Conservation (phyloP, 1,284 basidiomycete species). For the Cryptococcus neoformans region DNA sequence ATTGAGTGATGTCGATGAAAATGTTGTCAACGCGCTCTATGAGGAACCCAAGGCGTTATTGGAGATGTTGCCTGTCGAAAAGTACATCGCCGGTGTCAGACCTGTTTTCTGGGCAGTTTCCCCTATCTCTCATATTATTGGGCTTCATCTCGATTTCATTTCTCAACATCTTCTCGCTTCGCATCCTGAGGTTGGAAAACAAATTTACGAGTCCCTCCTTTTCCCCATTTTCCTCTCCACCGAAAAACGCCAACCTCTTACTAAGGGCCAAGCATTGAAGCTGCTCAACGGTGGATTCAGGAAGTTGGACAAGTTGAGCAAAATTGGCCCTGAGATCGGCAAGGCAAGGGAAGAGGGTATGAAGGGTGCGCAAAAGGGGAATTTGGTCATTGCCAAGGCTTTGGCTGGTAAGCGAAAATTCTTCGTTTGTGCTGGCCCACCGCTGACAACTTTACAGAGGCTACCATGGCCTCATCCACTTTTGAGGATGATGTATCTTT, state of each 20-base stretch:
- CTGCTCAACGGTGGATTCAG: constrained; percentile 12
- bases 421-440: background rate
- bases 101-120: constrained; percentile 50
- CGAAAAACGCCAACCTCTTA: constrained; percentile 63
- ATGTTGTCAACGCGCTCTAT: constrained; percentile 68
- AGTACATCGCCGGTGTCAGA: constrained; percentile 56
- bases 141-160: constrained; percentile 63
- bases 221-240: constrained; percentile 72
- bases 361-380: constrained; percentile 7
- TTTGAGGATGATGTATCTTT: constrained; percentile 60
- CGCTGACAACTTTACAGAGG: constrained; percentile 5
- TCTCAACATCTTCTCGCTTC: constrained; percentile 52
- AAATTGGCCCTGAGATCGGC: constrained; percentile 15
- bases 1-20: constrained; percentile 60
- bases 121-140: constrained; percentile 49
- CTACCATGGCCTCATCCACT: constrained; percentile 8
- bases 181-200: constrained; percentile 47
- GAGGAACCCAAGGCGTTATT: constrained; percentile 53
- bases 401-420: background rate
- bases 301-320: constrained; percentile 35
- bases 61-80: constrained; percentile 51
- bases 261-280: constrained; percentile 5
- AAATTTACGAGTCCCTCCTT: constrained; percentile 61
- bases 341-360: constrained; percentile 5
- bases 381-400: constrained; percentile 13